Evolutionary conservation across 1,284 basidiomycete species (phyloP), one percentile per base, ranked within the genome.

Genomic region (Cryptococcus wingfieldii): DNA sequence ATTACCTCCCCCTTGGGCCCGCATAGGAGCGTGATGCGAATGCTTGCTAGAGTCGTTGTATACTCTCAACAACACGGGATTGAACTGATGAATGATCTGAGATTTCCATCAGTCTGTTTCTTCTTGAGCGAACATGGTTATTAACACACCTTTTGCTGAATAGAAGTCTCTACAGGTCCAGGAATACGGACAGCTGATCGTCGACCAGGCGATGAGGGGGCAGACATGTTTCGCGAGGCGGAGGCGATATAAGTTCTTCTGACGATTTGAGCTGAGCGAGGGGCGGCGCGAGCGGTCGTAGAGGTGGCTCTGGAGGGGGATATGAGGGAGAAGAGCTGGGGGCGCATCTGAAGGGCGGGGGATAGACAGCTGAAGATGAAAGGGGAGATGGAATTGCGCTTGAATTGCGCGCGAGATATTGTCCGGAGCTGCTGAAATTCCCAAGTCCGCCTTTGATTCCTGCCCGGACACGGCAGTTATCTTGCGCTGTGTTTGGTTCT

Each of bases 21-120:
- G 58, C 76, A 77, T 77, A 1, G 76, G 66, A 0, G 72, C 60
- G 53, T 77, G 76, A 62, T 77, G 75, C 2, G 72, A 56, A 57
- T 77, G 76, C 62, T 77, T 76, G 19, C 61, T 63, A 7, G 75
- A 77, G 59, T 77, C 76, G 55, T 77, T 77, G 47, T 66, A 68
- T 44, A 77, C 71, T 41, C 73, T 60, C 44, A 77, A 64, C 23
- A 76, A 56, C 8, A 60, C 57, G 13, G 76, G 76, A 53, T 71
- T 50, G 55, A 77, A 69, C 6, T 65, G 66, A 23, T 75, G 69
- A 23, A 71, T 65, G 25, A 77, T 62, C 75, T 77, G 50, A 5
- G 18, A 5, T 19, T 46, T 14, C 10, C 38, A n/a, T 45, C 16
- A 49, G 27, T n/a, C 6, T 9, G 16, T 34, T 42, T 19, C 27